phyloP scores from a whole-genome alignment of 2,329 filamentous ascomycete genomes.

The Talaromyces rugulosus region DNA sequence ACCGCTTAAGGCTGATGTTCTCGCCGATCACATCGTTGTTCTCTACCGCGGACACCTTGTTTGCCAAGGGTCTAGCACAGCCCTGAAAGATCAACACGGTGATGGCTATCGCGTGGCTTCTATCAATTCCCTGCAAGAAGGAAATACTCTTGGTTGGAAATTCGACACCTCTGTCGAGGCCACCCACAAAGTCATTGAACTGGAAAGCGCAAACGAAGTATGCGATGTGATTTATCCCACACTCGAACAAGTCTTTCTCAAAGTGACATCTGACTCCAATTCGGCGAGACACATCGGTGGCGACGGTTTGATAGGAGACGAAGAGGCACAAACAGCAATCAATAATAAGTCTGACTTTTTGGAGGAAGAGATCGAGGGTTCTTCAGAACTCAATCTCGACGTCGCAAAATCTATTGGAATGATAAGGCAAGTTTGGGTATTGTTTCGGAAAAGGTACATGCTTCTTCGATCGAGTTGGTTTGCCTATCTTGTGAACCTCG shows the following conservation, averaged over 20 bases:
- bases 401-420: conserved; percentile 54
- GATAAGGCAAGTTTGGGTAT: conserved; percentile 63
- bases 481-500: conserved; percentile 68
- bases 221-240: conserved; percentile 86
- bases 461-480: conserved; percentile 60
- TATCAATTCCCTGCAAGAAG: not conserved
- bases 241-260: conserved; percentile 88
- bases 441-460: conserved; percentile 73
- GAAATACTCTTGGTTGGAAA: not conserved
- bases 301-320: conserved; percentile 5
- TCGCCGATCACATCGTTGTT: conserved; percentile 85
- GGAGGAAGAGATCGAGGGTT: conserved; percentile 2
- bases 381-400: not conserved
- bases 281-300: not conserved
- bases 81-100: conserved; percentile 75
- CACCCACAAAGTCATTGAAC: conserved; percentile 67
- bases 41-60: conserved; percentile 79
- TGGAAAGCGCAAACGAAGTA: conserved; percentile 58
- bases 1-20: conserved; percentile 61
- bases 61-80: conserved; percentile 77
- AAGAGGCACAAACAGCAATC: conserved; percentile 9
- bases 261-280: conserved; percentile 26
- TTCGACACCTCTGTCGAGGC: conserved; percentile 71
- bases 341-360: conserved; percentile 2
- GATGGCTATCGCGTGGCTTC: conserved; percentile 74